Conservation (phyloP, 2,329 filamentous ascomycete species). For the Aspergillus sp. region DNA sequence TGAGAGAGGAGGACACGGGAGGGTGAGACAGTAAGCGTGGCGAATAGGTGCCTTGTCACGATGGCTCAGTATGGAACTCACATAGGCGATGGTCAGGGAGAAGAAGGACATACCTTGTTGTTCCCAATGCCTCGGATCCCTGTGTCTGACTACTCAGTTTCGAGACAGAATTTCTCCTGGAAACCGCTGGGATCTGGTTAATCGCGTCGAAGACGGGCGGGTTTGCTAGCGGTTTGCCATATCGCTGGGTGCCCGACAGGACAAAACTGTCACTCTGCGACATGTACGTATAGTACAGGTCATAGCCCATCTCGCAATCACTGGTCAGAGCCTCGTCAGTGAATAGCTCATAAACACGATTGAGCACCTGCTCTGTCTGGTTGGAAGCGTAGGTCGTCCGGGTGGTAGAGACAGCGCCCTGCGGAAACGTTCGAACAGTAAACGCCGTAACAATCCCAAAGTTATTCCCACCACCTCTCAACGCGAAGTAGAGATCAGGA, state of each 20-base stretch:
- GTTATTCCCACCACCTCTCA: conserved; percentile 45
- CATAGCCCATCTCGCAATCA: conserved; percentile 25
- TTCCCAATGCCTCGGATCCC: conserved; percentile 10
- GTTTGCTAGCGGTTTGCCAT: conserved; percentile 22
- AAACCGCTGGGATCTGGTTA: conserved; percentile 21
- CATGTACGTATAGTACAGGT: conserved; percentile 24
- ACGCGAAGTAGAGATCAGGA: conserved; percentile 41
- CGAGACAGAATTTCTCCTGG: conserved; percentile 4
- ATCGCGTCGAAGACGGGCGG: conserved; percentile 19
- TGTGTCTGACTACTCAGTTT: conserved; percentile 13
- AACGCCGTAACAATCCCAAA: conserved; percentile 45
- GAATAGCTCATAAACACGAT: conserved; percentile 20
- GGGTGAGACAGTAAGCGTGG: conserved; percentile 15
- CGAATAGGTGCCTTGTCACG: conserved; percentile 18
- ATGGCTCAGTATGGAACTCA: too few relatives aligned
- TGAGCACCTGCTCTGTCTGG: conserved; percentile 10
- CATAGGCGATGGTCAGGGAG: too few relatives aligned
- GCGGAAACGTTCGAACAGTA: conserved; percentile 40
- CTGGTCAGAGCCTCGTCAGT: conserved; percentile 16
- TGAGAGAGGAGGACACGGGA: conserved; percentile 17
- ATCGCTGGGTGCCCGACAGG: conserved; percentile 24
- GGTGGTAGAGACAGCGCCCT: conserved; percentile 17
- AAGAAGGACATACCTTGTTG: conserved; percentile 11
- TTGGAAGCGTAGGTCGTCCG: conserved; percentile 2
- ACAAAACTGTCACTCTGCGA: conserved; percentile 17